A percentile compares a stretch with the other conserved stretches of the same genome.
Evolutionary conservation across 2,329 filamentous ascomycete genomes (phyloP).

Genomic region (Fusarium sp.): DNA sequence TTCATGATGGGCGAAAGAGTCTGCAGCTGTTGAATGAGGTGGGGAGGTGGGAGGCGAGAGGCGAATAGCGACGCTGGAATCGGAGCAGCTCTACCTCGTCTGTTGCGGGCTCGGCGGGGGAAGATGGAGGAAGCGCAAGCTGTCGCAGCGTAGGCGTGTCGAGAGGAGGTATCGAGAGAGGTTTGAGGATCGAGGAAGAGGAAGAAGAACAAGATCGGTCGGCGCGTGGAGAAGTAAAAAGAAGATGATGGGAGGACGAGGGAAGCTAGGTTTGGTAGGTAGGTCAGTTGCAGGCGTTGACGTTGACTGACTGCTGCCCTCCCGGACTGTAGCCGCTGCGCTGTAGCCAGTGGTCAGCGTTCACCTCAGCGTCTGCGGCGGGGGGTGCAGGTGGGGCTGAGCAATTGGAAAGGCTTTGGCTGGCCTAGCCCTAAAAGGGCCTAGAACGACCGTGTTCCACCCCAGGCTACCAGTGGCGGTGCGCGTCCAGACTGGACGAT

Average conservation of each 20-base stretch:
- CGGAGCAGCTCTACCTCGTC: constrained; percentile 25
- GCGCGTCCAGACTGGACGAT: constrained; percentile 24
- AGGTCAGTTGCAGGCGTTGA: constrained; percentile 27
- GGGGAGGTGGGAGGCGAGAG: constrained; percentile 42
- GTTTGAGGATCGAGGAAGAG: constrained; percentile 13
- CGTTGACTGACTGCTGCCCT: constrained; percentile 24
- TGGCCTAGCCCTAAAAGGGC: constrained; percentile 15
- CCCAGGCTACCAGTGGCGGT: constrained; percentile 33
- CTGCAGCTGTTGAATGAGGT: constrained; percentile 48
- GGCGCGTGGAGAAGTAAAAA: constrained; percentile 19
- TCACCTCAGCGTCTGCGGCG: neutral
- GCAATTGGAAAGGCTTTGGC: constrained; percentile 20
- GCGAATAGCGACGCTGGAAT: constrained; percentile 31
- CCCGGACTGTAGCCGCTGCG: no score
- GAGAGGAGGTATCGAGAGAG: neutral
- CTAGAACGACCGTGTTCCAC: constrained; percentile 27
- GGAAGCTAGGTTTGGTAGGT: constrained; percentile 25
- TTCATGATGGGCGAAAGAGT: constrained; percentile 69
- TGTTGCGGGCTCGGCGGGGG: constrained; percentile 15
- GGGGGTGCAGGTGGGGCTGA: constrained; percentile 18
- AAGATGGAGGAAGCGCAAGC: neutral
- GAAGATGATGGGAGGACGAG: constrained; percentile 14
- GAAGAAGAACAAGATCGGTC: constrained; percentile 10
- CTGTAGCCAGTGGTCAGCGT: constrained; percentile 15
- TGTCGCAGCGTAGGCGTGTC: neutral